phyloP scores from a whole-genome alignment of 2,329 filamentous ascomycete species.

The Stenocarpella maydis region DNA sequence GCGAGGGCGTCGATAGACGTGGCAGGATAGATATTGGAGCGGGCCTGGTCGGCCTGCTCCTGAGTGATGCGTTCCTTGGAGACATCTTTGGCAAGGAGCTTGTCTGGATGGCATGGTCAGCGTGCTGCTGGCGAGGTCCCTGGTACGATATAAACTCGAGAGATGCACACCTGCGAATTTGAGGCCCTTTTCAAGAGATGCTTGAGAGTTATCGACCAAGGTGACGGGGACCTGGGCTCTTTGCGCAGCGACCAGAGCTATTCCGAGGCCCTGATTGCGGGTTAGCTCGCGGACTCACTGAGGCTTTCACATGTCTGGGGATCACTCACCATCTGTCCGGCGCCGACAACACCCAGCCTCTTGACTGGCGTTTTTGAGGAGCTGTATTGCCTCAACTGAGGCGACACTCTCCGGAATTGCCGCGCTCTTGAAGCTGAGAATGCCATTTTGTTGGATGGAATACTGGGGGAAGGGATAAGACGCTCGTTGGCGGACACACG shows the following conservation, averaged over 20 bases:
- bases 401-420: constrained; percentile 47
- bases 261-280: constrained; percentile 80
- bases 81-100: constrained; percentile 92
- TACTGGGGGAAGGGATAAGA: not conserved
- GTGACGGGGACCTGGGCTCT: constrained; percentile 85
- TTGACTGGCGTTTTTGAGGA: constrained; percentile 79
- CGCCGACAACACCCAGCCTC: constrained; percentile 88
- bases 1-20: constrained; percentile 80
- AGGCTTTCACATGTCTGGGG: constrained; percentile 47
- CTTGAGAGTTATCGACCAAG: constrained; percentile 83
- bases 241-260: constrained; percentile 91
- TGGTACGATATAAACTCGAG: constrained; percentile 5
- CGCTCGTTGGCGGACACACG: not conserved
- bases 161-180: constrained; percentile 78
- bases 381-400: constrained; percentile 71
- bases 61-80: constrained; percentile 85
- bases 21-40: constrained; percentile 72
- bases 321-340: constrained; percentile 87
- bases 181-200: constrained; percentile 86
- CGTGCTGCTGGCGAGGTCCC: not conserved
- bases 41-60: constrained; percentile 77
- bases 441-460: constrained; percentile 46
- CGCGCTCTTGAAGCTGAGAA: constrained; percentile 50
- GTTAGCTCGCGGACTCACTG: constrained; percentile 37
- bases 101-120: constrained; percentile 64